These are phyloP conservation scores for Nicotiana benthamiana DNA, from an alignment of 257 asterid genomes.

Conservation along the genomic window DNA sequence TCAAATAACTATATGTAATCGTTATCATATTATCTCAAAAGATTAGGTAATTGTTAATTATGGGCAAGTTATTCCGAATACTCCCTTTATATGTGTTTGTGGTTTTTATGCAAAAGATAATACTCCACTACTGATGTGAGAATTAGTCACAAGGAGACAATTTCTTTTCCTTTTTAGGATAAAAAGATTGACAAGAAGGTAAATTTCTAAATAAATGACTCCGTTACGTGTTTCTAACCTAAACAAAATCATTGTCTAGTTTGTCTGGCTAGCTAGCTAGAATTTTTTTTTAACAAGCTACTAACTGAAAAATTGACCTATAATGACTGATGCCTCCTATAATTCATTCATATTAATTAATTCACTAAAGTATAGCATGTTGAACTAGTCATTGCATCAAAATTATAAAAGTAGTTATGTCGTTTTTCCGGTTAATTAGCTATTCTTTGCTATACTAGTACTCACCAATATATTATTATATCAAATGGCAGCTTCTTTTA, in stretches of 20 bases:
- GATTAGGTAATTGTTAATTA: background rate
- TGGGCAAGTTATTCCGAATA: background rate
- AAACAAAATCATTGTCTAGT: background rate
- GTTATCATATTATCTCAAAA: background rate
- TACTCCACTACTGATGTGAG: slow-evolving; percentile 10
- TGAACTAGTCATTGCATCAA: background rate
- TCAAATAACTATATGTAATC: background rate
- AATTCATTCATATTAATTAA: background rate
- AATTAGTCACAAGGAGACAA: background rate
- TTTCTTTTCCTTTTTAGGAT: background rate
- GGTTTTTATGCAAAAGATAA: slow-evolving; percentile 6
- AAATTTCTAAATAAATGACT: background rate
- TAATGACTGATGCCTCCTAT: background rate
- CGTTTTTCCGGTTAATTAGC: too few species aligned
- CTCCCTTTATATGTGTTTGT: background rate
- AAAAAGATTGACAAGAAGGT: background rate
- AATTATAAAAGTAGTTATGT: background rate
- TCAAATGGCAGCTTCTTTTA: background rate
- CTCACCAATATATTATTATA: background rate
- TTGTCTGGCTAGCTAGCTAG: background rate
- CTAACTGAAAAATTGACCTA: background rate
- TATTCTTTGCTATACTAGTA: background rate
- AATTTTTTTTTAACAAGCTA: background rate
- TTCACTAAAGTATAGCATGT: background rate
- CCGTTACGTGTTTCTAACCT: background rate